Base-by-base conservation (phyloP, 129 eudicot species). In the Mikania micrantha region DNA sequence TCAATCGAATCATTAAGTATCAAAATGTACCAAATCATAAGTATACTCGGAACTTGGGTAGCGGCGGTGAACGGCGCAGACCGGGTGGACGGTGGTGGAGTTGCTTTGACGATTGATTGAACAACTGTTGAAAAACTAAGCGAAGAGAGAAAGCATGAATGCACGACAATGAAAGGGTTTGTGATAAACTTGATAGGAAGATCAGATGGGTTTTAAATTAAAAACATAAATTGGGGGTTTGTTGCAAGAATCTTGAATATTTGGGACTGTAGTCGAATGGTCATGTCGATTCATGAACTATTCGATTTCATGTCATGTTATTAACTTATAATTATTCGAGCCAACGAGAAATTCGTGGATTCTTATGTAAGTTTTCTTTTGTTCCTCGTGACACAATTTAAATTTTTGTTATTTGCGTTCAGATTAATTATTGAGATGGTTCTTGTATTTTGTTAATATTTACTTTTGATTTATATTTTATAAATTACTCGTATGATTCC, bases 91-190 rank as follows among this genome's bases (percentile, higher is more conserved):
- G 61, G 54, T 48, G 57, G 65, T 62, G 56, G 65, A 38, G 65
- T 20, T 73, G 3, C 27, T 44, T 69, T 70, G 76, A 52, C 62
- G 59, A 45, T 42, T 15, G 52, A 39, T 60, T 68, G 83, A 66
- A 21, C 63, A 60, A 41, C 40, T 25, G 19, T 58, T n/a, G 67
- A 67, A 69, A n/a, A 69, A 60, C 62, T 15, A 21, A 49, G 7
- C 0, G 2, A 60, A n/a, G 57, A 69, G 62, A 29, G 67, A 60
- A 73, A 41, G 48, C 62, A 76, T 58, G 77, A 90, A 87, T 87
- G 90, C 95, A 87, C 87, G 95, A 84, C 78, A 71, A 67, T 2
- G 27, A 31, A 44, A 44, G 41, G 56, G 25, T 27, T 25, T 16
- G 15, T n/a, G 25, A 15, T 54, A 11, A 12, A 5, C 2, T 2